phyloP scores from a whole-genome alignment of 768 basidiomycete species.

The Rhodotorula toruloides region DNA sequence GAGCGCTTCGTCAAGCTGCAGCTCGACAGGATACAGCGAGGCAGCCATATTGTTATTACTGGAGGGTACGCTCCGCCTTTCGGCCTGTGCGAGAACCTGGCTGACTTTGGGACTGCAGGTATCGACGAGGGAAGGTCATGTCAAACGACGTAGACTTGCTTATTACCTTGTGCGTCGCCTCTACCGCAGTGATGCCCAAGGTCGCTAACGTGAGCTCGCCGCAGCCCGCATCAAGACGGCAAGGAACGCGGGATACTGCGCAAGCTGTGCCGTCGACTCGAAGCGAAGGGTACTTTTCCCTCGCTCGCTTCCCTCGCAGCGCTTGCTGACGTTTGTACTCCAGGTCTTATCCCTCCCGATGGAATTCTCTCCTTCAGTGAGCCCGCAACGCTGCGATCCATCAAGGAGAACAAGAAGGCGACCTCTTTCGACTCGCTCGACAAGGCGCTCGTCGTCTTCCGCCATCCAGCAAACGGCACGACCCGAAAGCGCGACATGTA shows the following conservation, averaged over 20 bases:
- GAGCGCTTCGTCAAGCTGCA: conserved; percentile 19
- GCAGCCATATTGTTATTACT: conserved; percentile 13
- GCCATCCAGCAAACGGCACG: conserved; percentile 24
- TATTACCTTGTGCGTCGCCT: conserved; percentile 17
- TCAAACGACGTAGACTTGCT: conserved; percentile 31
- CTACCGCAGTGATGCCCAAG: not conserved
- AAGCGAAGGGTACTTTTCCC: conserved; percentile 21
- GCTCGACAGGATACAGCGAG: conserved; percentile 20
- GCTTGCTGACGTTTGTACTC: not conserved
- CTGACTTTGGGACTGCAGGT: not conserved
- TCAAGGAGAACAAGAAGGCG: conserved; percentile 22
- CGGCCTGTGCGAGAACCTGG: not conserved
- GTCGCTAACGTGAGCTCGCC: not conserved
- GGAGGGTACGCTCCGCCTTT: conserved; percentile 16
- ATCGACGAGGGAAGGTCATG: conserved; percentile 17
- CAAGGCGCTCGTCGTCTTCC: conserved; percentile 33
- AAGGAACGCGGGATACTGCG: conserved; percentile 26
- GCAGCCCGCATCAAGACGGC: conserved; percentile 28
- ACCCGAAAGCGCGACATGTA: conserved; percentile 14
- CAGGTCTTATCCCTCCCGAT: conserved; percentile 29
- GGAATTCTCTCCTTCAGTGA: conserved; percentile 22
- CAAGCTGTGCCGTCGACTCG: conserved; percentile 13
- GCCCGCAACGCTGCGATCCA: conserved; percentile 25
- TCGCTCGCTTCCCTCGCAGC: not conserved
- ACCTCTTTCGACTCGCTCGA: conserved; percentile 36